Evolutionary conservation across 139 green algal species (phyloP), one percentile per base, ranked within the genome.

Genomic region (Picochlorum sp.): DNA sequence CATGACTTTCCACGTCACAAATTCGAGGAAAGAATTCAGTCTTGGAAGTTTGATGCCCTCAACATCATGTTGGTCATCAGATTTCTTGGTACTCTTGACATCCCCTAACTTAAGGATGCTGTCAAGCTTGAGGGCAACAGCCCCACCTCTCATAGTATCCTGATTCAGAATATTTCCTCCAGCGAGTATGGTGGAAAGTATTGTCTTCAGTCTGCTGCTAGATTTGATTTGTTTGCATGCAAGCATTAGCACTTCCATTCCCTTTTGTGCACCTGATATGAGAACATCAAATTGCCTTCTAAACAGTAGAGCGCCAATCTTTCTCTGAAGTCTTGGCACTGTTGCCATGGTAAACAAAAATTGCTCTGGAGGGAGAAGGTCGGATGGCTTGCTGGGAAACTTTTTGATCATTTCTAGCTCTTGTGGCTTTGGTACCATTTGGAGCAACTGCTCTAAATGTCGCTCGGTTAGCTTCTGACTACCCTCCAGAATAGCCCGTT

Each of bases 281-380:
- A 77, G 52, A 2, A 12, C 62, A 7, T 18, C 32, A 31, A 70
- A 83, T 30, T 79, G 69, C 3, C 33, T 55, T n/a, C 29, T 29
- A 56, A 80, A 79, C 18, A 77, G 51, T 1, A 78, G 47, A 1
- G 63, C 61, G 3, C 36, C n/a, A 25, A 68, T 33, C 35, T 86
- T 86, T 32, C 59, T 41, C 14, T 54, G 44, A 14, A 86, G 68
- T 33, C 79, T 72, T 5, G 79, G 77, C 13, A 86, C 54, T 13
- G n/a, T 37, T 16, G 67, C 40, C 68, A 86, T 74, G 29, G 50
- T 45, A 13, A 61, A 41, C 54, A 86, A 50, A 47, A 86, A 86
- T 39, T 74, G 63, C 63, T 86, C 79, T 7, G 79, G 78, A 2
- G 69, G 57, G 2, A 55, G 69, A 49, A 86, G 68, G 20, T 77